These are phyloP conservation scores for Geranium brycei DNA, from an alignment of 345 rosid species.

Conservation along the genomic window DNA sequence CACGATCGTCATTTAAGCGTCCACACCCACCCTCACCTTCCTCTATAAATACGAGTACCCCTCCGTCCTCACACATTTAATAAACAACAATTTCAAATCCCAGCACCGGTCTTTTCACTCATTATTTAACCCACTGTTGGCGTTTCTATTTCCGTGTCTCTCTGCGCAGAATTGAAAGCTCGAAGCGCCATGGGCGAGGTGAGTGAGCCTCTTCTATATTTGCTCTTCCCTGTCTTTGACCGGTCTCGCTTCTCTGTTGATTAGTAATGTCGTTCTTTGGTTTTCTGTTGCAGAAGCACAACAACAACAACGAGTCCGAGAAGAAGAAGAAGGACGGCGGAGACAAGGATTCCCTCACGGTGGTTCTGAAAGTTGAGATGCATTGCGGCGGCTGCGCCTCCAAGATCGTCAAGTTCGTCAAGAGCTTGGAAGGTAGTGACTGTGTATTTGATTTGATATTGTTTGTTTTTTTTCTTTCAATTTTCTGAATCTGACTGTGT, in stretches of 20 bases:
- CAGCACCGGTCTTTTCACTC: neutral
- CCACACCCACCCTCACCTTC: neutral
- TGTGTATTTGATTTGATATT: no score
- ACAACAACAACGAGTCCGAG: neutral
- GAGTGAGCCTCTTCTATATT: slow-evolving; percentile 1
- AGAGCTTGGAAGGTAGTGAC: slow-evolving; percentile 34
- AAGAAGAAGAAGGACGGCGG: slow-evolving; percentile 10
- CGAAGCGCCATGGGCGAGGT: slow-evolving; percentile 19
- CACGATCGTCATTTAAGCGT: neutral
- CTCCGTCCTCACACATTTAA: neutral
- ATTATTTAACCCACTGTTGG: neutral
- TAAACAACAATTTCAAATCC: no score
- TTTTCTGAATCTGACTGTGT: neutral
- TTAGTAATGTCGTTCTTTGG: neutral
- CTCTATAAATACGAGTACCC: neutral
- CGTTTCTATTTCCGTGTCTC: neutral
- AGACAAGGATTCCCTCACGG: slow-evolving; percentile 17
- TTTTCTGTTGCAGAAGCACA: slow-evolving; percentile 11
- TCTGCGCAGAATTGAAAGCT: neutral
- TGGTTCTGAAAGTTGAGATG: slow-evolving; percentile 62
- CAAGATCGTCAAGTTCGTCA: slow-evolving; percentile 32
- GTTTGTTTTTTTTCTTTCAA: neutral
- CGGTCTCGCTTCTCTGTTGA: neutral
- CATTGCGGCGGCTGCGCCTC: slow-evolving; percentile 78
- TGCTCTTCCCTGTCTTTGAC: neutral